Percentiles rank a stretch among this genome's conserved stretches.
Conservation (phyloP, 495 filamentous ascomycete genomes). For the Aeminium ludgeri region DNA sequence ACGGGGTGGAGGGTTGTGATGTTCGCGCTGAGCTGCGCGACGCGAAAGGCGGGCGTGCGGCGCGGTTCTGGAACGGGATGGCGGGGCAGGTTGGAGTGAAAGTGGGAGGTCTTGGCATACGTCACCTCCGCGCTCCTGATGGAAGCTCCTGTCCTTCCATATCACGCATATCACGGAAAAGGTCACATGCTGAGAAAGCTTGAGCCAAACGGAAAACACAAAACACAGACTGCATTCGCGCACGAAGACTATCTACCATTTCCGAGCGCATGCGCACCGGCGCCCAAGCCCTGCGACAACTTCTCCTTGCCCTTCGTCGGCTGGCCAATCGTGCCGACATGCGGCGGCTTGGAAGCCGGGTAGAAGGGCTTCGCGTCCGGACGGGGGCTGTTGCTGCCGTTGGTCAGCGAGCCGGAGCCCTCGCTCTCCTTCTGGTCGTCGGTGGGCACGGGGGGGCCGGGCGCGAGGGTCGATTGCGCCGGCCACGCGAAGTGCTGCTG, state of each 20-base stretch:
- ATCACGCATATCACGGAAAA: too few relatives aligned
- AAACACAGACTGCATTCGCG: too few relatives aligned
- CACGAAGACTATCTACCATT: slow-evolving; percentile 11
- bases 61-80: too few relatives aligned
- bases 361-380: slow-evolving; percentile 13
- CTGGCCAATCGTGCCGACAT: slow-evolving; percentile 9
- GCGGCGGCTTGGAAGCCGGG: neutral
- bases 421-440: slow-evolving; percentile 13
- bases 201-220: too few relatives aligned
- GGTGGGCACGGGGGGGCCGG: neutral
- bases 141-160: too few relatives aligned
- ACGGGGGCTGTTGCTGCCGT: slow-evolving; percentile 12
- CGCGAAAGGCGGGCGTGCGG: too few relatives aligned
- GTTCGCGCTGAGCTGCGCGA: too few relatives aligned
- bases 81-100: too few relatives aligned
- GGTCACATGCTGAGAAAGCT: too few relatives aligned
- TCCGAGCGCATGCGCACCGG: slow-evolving; percentile 4
- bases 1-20: too few relatives aligned
- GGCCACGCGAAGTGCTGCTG: neutral
- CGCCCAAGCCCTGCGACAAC: slow-evolving; percentile 5
- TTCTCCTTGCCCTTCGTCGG: slow-evolving; percentile 9
- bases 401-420: slow-evolving; percentile 8
- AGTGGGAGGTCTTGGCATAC: too few relatives aligned
- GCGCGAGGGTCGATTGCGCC: neutral
- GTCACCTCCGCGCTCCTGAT: too few relatives aligned